A percentile compares a stretch with the other conserved stretches of the same genome.
phyloP scores from a whole-genome alignment of 2,329 filamentous ascomycete genomes.

The Thelonectria blattea region DNA sequence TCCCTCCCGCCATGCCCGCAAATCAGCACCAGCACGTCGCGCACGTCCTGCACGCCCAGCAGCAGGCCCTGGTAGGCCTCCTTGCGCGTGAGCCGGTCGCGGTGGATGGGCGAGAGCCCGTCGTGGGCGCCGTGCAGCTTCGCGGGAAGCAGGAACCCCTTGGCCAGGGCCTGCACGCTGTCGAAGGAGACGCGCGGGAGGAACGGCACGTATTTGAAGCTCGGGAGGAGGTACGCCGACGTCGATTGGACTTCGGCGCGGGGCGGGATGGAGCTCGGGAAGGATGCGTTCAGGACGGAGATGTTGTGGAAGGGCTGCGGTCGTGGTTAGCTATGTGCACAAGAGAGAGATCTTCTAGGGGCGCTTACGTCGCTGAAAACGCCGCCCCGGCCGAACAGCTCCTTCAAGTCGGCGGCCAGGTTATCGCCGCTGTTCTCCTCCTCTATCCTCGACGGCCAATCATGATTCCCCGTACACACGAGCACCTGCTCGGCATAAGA shows the following conservation, averaged over 20 bases:
- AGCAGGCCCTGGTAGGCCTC: slow-evolving; percentile 59
- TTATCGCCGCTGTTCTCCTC: slow-evolving; percentile 74
- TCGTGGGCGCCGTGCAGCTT: slow-evolving; percentile 68
- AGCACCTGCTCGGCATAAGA: slow-evolving; percentile 83
- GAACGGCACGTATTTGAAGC: slow-evolving; percentile 79
- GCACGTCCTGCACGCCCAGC: slow-evolving; percentile 63
- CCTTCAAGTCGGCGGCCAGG: slow-evolving; percentile 74
- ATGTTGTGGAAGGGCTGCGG: slow-evolving; percentile 82
- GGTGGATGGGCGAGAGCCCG: slow-evolving; percentile 62
- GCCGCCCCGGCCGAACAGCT: slow-evolving; percentile 69
- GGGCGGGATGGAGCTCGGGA: slow-evolving; percentile 62
- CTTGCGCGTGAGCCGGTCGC: slow-evolving; percentile 58
- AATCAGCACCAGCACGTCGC: slow-evolving; percentile 78
- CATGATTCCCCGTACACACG: slow-evolving; percentile 77
- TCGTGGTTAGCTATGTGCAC: background rate
- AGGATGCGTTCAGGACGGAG: slow-evolving; percentile 77
- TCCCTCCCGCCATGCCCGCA: slow-evolving; percentile 89
- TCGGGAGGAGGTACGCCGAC: slow-evolving; percentile 80
- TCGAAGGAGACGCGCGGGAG: slow-evolving; percentile 68
- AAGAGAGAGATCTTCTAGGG: too few relatives aligned
- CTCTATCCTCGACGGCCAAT: slow-evolving; percentile 87
- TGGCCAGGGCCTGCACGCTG: slow-evolving; percentile 62
- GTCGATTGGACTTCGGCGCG: slow-evolving; percentile 56
- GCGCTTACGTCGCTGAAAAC: slow-evolving; percentile 67
- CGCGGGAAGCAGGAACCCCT: slow-evolving; percentile 69